A percentile compares a stretch with the other conserved stretches of the same genome.
phyloP scores from a whole-genome alignment of 306 rosid genomes.

The Acacia confusa region DNA sequence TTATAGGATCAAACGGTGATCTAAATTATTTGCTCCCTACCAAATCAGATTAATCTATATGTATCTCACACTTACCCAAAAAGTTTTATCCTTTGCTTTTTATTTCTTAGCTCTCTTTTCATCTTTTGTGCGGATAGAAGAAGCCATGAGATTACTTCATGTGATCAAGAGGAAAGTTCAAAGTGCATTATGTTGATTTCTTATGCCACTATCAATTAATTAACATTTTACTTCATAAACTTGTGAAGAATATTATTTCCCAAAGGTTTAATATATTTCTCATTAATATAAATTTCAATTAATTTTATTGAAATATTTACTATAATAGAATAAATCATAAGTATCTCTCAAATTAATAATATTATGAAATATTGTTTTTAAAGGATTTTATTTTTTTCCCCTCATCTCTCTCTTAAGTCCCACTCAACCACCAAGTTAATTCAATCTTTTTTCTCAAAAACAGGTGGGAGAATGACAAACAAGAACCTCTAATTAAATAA shows the following conservation, averaged over 20 bases:
- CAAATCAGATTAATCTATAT: conserved; percentile 30
- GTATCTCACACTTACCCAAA: conserved; percentile 18
- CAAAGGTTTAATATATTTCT: not conserved
- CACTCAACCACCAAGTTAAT: too few species aligned
- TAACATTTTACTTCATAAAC: not conserved
- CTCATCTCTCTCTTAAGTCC: not conserved
- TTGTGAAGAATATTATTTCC: not conserved
- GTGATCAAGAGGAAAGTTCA: not conserved
- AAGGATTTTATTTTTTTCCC: not conserved
- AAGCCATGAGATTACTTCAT: not conserved
- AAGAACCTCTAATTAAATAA: too few species aligned
- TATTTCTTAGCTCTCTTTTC: not conserved
- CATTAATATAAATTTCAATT: not conserved
- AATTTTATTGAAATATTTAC: not conserved
- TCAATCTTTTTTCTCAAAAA: too few species aligned
- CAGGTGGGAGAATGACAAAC: too few species aligned
- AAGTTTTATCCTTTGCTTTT: conserved; percentile 16
- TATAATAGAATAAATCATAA: not conserved
- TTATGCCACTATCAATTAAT: not conserved
- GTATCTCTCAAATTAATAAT: not conserved
- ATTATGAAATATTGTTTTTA: too few species aligned
- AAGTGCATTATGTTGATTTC: too few species aligned
- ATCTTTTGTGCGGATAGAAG: not conserved
- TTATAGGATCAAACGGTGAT: not conserved
- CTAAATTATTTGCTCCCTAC: conserved; percentile 30